Base-by-base conservation (phyloP, 768 basidiomycete genomes). In the Leccinum variicolor region DNA sequence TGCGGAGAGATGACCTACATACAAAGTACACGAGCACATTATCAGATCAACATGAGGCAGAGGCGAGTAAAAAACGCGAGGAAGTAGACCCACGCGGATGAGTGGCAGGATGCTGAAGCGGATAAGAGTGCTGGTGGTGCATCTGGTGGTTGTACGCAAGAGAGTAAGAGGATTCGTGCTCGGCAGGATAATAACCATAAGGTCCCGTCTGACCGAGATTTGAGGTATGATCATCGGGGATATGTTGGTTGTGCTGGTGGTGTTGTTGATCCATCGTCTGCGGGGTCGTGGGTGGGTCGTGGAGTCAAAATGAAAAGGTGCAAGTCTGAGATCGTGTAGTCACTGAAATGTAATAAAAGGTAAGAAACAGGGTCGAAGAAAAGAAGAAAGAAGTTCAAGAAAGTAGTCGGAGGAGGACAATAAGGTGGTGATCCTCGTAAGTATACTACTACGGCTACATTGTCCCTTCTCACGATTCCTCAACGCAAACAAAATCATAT, bases 1-100 rank as follows among this genome's bases (percentile, higher is more conserved):
- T 43, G 84, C 79, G 70, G 79, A 78, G 62, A 87, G 78, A 74
- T 81, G 84, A 72, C 82, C 85, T 89, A 74, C 67, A 76, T 66
- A 77, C 68, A 75, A 77, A 73, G 74, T 76, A 75, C 70, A 74
- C 73, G 69, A 78, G 79, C 66, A 66, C 66, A 80, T 80, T 77
- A 85, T 84, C 80, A 81, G 84, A 86, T 84, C 79, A 77, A 78
- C 82, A 86, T 79, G 83, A 74, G 81, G 76, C 75, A 68, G 52
- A 76, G 74, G 74, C 57, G 74, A 69, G 75, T 60, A 61, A 67
- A 66, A 69, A 74, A 76, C 71, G 29, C 69, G 70, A 74, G 70
- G 72, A 75, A 77, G 75, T 72, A 70, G 70, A 89, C 87, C 80
- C 86, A 86, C 89, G 89, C 78, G 87, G 76, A 77, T 82, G 83